A percentile compares a stretch with the other conserved stretches of the same genome.
These are phyloP conservation scores for Pontederia crassipes DNA, from an alignment of 176 grass and related monocot species.

Conservation along the genomic window DNA sequence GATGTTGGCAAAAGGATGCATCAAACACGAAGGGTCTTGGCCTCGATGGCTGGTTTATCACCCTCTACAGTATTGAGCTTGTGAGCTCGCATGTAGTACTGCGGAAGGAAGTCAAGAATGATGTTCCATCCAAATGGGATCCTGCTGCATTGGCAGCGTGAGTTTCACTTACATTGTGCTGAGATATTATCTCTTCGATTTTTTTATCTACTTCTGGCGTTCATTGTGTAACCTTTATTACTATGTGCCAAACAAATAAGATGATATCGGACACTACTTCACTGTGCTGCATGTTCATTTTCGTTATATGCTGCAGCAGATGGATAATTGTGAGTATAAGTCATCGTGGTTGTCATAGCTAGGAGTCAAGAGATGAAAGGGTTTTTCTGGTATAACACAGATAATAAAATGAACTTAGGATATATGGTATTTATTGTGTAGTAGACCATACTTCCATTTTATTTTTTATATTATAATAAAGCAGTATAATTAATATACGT, in stretches of 20 bases:
- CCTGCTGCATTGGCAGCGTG: slow-evolving; percentile 56
- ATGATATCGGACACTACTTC: too few relatives aligned
- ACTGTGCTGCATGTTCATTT: too few relatives aligned
- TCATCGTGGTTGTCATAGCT: too few relatives aligned
- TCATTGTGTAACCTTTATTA: background rate
- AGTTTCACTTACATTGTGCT: background rate
- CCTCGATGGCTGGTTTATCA: slow-evolving; percentile 63
- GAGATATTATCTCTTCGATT: background rate
- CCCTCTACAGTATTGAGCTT: slow-evolving; percentile 66
- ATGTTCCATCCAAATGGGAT: slow-evolving; percentile 57
- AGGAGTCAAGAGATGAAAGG: too few relatives aligned
- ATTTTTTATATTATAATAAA: too few relatives aligned
- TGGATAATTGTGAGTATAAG: too few relatives aligned
- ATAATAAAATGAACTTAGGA: too few relatives aligned
- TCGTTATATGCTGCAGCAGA: too few relatives aligned
- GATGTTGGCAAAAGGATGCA: slow-evolving; percentile 65
- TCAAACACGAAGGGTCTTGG: slow-evolving; percentile 51
- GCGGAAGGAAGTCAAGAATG: slow-evolving; percentile 24
- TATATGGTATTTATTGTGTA: too few relatives aligned
- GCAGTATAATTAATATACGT: too few relatives aligned
- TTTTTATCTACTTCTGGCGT: background rate
- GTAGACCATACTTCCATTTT: too few relatives aligned
- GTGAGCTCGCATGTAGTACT: slow-evolving; percentile 33
- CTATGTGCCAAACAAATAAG: background rate
- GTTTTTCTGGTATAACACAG: too few relatives aligned